Evolutionary conservation across 345 rosid species (phyloP), one percentile per base, ranked within the genome.

Genomic region (Hypericum androsaemum): DNA sequence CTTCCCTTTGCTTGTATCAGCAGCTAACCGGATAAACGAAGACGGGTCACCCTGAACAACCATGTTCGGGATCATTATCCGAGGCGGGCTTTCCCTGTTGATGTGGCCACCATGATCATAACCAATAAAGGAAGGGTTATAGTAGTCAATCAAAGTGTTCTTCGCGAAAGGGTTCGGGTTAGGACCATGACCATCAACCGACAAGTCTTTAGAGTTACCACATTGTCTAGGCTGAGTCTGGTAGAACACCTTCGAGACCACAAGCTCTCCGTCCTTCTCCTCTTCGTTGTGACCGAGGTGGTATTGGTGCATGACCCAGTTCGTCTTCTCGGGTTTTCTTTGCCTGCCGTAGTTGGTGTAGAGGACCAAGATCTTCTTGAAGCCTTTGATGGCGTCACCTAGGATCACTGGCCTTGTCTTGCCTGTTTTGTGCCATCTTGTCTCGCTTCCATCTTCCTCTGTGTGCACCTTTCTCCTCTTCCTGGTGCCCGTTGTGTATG

Each of bases 381-480:
- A 89, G 12, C 97, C 97, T 32, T 70, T 82, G 38, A 74, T 64
- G 4, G 39, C 43, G 13, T 88, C 90, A 57, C 28, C 60, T 11
- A 8, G 59, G 47, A 50, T 61, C 62, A 89, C 76, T 0, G 94
- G 80, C 75, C 94, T 73, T 0, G 98, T 92, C 68, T 92, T 92
- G 1, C 98, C 98, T 5, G 98, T 92, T 64, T 92, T 92, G 64
- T 90, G 98, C 98, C 98, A 90, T 59, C 98, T 64, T 37, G 98
- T 90, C 73, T 90, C 98, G 0, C 96, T 83, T 0, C 83, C 95
- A 51, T 80, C 84, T 2, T 74, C 56, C 16, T 87, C 89, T 0
- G 95, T 76, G 68, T 81, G 86, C 35, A 92, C 95, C 70, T 92
- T 92, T 43, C 98, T 78, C 28, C 98, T 71, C 59, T 92, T 92